Evolutionary conservation across 768 basidiomycete species (phyloP).

Genomic region (Russula earlei): DNA sequence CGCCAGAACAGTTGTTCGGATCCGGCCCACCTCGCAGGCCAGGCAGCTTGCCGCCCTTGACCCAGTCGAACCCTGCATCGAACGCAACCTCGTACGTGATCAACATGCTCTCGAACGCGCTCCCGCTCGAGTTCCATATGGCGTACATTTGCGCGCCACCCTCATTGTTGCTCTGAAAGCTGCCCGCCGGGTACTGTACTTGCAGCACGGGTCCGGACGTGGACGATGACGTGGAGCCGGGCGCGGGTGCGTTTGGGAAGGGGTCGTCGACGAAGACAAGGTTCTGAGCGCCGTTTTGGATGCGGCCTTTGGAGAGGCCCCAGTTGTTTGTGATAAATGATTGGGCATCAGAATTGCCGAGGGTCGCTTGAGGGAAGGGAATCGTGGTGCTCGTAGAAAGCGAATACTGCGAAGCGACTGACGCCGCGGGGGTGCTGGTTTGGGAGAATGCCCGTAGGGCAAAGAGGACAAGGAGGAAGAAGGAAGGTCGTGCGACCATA

Average conservation of each 20-base stretch:
- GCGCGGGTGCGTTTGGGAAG: conserved; percentile 42
- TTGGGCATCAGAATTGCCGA: conserved; percentile 40
- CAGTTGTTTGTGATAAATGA: conserved; percentile 45
- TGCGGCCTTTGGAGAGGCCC: conserved; percentile 49
- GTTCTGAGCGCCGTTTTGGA: conserved; percentile 48
- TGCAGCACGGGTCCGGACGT: conserved; percentile 37
- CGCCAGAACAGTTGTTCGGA: conserved; percentile 59
- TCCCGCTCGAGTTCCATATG: conserved; percentile 55
- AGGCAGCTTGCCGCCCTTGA: conserved; percentile 71
- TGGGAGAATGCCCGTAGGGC: background rate
- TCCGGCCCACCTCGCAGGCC: conserved; percentile 63
- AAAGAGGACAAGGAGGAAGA: background rate
- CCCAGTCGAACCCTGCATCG: conserved; percentile 54
- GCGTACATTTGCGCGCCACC: conserved; percentile 63
- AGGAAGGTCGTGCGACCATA: background rate
- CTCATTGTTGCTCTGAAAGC: conserved; percentile 42
- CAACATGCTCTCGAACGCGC: conserved; percentile 55
- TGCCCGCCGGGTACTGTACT: conserved; percentile 54
- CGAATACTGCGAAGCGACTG: conserved; percentile 40
- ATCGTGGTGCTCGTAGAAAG: conserved; percentile 53
- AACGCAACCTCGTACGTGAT: conserved; percentile 71
- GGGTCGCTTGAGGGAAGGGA: conserved; percentile 57
- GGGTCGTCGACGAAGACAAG: conserved; percentile 60
- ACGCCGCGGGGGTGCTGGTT: background rate
- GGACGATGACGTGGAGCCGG: conserved; percentile 24